phyloP scores from a whole-genome alignment of 2,329 filamentous ascomycete species.

The Fusarium sp. region DNA sequence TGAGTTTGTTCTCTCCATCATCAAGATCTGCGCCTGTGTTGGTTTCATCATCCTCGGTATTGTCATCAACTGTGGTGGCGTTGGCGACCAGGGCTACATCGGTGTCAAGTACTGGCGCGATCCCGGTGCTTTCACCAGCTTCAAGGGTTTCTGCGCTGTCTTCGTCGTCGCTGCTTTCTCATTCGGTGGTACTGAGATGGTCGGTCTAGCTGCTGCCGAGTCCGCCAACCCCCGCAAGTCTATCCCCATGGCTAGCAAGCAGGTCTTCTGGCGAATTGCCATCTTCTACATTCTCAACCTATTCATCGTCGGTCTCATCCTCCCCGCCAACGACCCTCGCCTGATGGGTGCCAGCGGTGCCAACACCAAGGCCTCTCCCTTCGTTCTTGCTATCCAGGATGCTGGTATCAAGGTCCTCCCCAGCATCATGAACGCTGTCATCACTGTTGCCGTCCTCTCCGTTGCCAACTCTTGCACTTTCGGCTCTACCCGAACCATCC shows the following conservation, averaged over 20 bases:
- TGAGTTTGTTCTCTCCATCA: constrained; percentile 85
- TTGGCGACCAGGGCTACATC: constrained; percentile 78
- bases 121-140: constrained; percentile 85
- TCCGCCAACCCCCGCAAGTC: constrained; percentile 81
- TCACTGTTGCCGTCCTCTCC: constrained; percentile 89
- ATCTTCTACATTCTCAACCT: constrained; percentile 91
- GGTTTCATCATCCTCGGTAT: constrained; percentile 80
- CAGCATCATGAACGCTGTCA: constrained; percentile 92
- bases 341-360: constrained; percentile 70
- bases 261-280: constrained; percentile 94
- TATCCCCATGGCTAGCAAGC: constrained; percentile 87
- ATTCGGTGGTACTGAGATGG: constrained; percentile 80
- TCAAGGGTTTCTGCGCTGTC: constrained; percentile 82
- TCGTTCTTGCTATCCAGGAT: constrained; percentile 90
- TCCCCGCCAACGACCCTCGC: constrained; percentile 75
- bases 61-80: constrained; percentile 85
- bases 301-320: constrained; percentile 82
- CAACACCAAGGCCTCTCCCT: constrained; percentile 83
- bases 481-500: constrained; percentile 89
- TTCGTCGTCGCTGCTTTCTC: constrained; percentile 81
- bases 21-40: constrained; percentile 81
- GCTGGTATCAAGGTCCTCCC: constrained; percentile 85
- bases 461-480: constrained; percentile 95
- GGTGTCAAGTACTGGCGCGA: constrained; percentile 80
- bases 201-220: constrained; percentile 81